phyloP scores from a whole-genome alignment of 1,139 yeast species.

The Saccharomyces hybrid region DNA sequence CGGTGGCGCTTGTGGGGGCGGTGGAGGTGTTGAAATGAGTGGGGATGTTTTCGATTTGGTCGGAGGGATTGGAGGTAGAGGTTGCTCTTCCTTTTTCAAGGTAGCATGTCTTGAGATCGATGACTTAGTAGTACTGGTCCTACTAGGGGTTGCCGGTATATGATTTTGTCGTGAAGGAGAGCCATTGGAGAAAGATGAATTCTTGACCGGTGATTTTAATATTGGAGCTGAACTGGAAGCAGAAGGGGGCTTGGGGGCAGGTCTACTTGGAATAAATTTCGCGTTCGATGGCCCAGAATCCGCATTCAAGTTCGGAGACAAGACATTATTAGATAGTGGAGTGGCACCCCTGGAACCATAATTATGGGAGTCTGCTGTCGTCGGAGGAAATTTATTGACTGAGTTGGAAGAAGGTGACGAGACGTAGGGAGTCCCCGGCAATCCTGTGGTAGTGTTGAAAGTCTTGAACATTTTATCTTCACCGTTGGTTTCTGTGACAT shows the following conservation, averaged over 20 bases:
- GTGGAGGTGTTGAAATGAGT: constrained; percentile 16
- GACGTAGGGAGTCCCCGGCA: neutral
- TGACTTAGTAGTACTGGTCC: neutral
- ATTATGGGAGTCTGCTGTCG: neutral
- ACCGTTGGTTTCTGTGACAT: constrained; percentile 48
- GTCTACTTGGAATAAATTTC: constrained; percentile 58
- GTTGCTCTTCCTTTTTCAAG: constrained; percentile 8
- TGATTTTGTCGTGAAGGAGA: neutral
- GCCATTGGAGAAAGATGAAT: constrained; percentile 3
- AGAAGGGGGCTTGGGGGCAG: constrained; percentile 53
- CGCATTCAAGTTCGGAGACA: neutral
- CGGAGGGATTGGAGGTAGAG: constrained; percentile 29
- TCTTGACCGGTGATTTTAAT: neutral
- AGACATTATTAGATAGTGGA: neutral
- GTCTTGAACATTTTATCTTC: constrained; percentile 70
- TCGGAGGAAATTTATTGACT: constrained; percentile 2
- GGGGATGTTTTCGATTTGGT: constrained; percentile 6
- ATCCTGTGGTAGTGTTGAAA: constrained; percentile 36
- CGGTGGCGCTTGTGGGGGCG: constrained; percentile 20
- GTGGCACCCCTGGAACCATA: neutral
- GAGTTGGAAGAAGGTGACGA: neutral
- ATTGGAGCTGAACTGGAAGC: constrained; percentile 16
- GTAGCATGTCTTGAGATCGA: constrained; percentile 14
- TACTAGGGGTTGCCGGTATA: neutral
- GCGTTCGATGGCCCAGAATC: constrained; percentile 25